Evolutionary conservation across 352 stramenopile species (phyloP).

Genomic region (Phytophthora aleatoria): DNA sequence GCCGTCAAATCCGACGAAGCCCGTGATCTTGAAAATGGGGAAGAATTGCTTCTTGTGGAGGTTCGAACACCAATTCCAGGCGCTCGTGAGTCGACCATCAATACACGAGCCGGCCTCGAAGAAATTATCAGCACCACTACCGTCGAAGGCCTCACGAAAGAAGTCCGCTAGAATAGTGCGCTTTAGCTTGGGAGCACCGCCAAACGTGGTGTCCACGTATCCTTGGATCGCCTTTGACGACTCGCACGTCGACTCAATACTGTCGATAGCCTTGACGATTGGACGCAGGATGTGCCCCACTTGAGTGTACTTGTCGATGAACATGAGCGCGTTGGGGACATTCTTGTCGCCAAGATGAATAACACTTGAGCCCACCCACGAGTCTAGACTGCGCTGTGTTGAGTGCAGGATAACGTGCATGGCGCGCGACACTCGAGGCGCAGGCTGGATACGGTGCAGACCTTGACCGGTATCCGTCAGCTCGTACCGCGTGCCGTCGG

Average conservation of each 20-base stretch:
- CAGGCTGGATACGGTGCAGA: conserved; percentile 93
- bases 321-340: conserved; percentile 97
- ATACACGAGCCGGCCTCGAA: conserved; percentile 97
- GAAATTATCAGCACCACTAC: conserved; percentile 94
- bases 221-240: conserved; percentile 52
- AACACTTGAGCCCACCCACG: conserved; percentile 94
- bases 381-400: conserved; percentile 72
- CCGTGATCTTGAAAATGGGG: conserved; percentile 96
- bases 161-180: conserved; percentile 95
- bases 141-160: conserved; percentile 96
- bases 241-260: conserved; percentile 60
- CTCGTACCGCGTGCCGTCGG: conserved; percentile 75
- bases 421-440: conserved; percentile 92
- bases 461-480: conserved; percentile 96
- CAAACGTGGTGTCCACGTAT: conserved; percentile 86
- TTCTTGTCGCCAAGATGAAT: conserved; percentile 98
- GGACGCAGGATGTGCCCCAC: conserved; percentile 87
- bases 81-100: conserved; percentile 95
- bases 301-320: conserved; percentile 99
- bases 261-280: conserved; percentile 89
- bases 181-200: conserved; percentile 80
- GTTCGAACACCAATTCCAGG: conserved; percentile 98
- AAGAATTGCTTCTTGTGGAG: conserved; percentile 95
- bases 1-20: conserved; percentile 97
- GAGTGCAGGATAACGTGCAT: conserved; percentile 95